Base-by-base conservation (phyloP, 495 filamentous ascomycete genomes). In the Penicillium turbatum region DNA sequence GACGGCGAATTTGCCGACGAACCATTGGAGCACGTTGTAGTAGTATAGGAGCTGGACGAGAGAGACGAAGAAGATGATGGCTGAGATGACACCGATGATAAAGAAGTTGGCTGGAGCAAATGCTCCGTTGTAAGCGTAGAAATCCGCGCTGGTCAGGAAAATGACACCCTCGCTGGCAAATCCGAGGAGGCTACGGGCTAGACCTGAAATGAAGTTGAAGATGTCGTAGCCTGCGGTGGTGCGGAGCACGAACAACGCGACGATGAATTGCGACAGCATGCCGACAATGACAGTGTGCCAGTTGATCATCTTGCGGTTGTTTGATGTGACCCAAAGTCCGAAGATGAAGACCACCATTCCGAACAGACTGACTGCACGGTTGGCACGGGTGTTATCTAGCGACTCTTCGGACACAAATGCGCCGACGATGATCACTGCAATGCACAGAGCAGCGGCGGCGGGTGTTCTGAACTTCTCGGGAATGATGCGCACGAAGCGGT, bases 41-140 rank as follows among this genome's bases (percentile, higher is more conserved):
- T 93, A 85, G 73, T 88, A 95, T 12, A 90, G 67, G 19, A 95
- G 77, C 67, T 95, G 87, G 16, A 95, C 86, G 6, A 96, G 72
- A 5, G 90, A 80, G 46, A 96, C 83, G 77, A 96, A 96, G 80
- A 96, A 96, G 65, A 95, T 87, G 66, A 96, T 92, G 41, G 91
- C 83, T 0, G 89, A 88, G 26, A 92, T 70, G 34, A 92, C 87
- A 16, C 72, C 73, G 45, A 83, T 73, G 24, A 96, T 71, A 78
- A 95, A 95, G 82, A 82, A 89, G 3, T 30, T 44, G 8, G 43
- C 55, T 15, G 71, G 69, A 1, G 62, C 54, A 13, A 70, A 29
- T 1, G 68, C 57, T 0, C 12, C 36, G 0, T 32, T n/a, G 38
- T 48, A 41, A 0, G 34, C 17, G 21, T 55, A 48, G 21, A 84